A percentile compares a stretch with the other conserved stretches of the same genome.
Evolutionary conservation across 2,329 filamentous ascomycete species (phyloP).

Genomic region (Aspergillus brunneoviolaceus): DNA sequence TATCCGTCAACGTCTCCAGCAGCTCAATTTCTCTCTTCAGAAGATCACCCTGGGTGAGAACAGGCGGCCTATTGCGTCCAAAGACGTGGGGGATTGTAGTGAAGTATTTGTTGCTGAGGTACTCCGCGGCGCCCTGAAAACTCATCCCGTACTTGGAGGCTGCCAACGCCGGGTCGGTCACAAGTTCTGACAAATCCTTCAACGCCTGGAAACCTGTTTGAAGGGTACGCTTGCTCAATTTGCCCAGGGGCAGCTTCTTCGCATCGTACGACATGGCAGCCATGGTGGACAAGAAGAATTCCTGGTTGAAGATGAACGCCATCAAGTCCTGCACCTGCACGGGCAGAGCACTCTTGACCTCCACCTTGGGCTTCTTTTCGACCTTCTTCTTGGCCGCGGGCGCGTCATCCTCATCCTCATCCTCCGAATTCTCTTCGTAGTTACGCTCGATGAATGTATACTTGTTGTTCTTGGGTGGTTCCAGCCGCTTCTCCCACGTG

Average conservation of each 20-base stretch:
- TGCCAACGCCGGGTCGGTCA: conserved; percentile 56
- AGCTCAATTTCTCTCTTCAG: conserved; percentile 77
- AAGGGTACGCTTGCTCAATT: conserved; percentile 77
- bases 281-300: conserved; percentile 63
- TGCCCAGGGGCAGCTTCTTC: conserved; percentile 77
- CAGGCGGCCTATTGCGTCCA: conserved; percentile 68
- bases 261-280: conserved; percentile 46
- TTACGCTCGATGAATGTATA: conserved; percentile 80
- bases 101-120: conserved; percentile 76
- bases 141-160: conserved; percentile 43
- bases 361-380: conserved; percentile 36
- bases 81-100: conserved; percentile 80
- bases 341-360: conserved; percentile 58
- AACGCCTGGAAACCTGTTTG: conserved; percentile 71
- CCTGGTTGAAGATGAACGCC: conserved; percentile 78
- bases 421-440: conserved; percentile 67
- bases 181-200: conserved; percentile 69
- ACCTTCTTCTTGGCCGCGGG: conserved; percentile 33
- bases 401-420: conserved; percentile 43
- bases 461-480: conserved; percentile 54
- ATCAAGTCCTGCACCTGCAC: conserved; percentile 66
- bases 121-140: conserved; percentile 51
- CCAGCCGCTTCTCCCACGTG: conserved; percentile 50
- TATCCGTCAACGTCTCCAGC: conserved; percentile 76
- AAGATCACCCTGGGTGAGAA: conserved; percentile 57